Conservation (phyloP, 345 rosid species). For the Gossypium raimondii region DNA sequence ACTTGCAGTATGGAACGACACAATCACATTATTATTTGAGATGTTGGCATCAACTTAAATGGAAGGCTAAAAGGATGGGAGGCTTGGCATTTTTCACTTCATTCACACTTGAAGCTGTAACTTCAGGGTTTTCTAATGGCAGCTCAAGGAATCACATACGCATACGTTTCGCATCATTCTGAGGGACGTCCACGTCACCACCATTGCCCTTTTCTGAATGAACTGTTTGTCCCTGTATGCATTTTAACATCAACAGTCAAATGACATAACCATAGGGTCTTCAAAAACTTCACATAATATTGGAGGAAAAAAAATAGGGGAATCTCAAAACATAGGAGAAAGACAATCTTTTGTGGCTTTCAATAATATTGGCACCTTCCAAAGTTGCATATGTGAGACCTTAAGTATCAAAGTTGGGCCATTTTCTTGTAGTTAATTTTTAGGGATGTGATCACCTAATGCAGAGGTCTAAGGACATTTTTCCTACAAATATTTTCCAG, state of each 20-base stretch:
- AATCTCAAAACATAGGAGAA: not conserved
- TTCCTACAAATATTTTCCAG: not conserved
- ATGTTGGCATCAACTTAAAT: not conserved
- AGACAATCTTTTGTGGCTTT: not conserved
- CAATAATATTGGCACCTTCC: not conserved
- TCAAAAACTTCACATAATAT: not conserved
- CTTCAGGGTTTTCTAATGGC: not conserved
- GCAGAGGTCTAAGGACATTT: not conserved
- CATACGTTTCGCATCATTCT: slow-evolving; percentile 60
- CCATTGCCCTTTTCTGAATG: slow-evolving; percentile 39
- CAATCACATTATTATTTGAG: not conserved
- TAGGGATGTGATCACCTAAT: not conserved
- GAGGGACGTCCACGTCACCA: slow-evolving; percentile 70
- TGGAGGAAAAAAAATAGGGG: not conserved
- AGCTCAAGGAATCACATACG: slow-evolving; percentile 31
- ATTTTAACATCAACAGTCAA: slow-evolving; percentile 4
- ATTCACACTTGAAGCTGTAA: not conserved
- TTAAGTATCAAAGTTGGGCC: not conserved
- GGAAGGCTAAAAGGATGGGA: slow-evolving; percentile 1
- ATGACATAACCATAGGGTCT: too few species aligned
- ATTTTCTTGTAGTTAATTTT: not conserved
- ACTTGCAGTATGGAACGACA: not conserved
- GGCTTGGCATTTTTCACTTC: not conserved
- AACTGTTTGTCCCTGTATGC: slow-evolving; percentile 40
- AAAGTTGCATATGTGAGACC: not conserved